Evolutionary conservation across 2,329 filamentous ascomycete genomes (phyloP).

Genomic region (Penicillium expansum): DNA sequence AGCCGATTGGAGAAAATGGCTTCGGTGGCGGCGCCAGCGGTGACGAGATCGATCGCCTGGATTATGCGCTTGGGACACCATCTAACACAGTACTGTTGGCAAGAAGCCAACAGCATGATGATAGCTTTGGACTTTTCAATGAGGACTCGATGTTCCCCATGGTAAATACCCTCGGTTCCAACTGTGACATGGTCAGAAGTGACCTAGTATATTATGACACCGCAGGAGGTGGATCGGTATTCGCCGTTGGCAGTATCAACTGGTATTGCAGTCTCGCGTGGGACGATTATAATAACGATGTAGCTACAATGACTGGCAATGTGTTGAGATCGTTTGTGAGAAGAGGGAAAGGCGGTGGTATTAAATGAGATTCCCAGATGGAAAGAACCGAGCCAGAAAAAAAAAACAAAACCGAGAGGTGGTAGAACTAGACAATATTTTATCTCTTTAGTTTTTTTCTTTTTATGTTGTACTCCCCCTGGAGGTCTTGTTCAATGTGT

Average conservation of each 20-base stretch:
- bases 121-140: not conserved
- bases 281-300: not conserved
- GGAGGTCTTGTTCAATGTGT: too few species aligned
- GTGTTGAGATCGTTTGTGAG: not conserved
- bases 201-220: not conserved
- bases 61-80: conserved; percentile 32
- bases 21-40: conserved; percentile 35
- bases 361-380: not conserved
- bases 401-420: too few species aligned
- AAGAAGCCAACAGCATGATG: not conserved
- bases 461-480: too few species aligned
- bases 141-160: conserved; percentile 1
- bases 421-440: too few species aligned
- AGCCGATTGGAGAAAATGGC: conserved; percentile 13
- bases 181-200: not conserved
- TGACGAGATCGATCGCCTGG: conserved; percentile 40
- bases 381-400: not conserved
- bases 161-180: not conserved
- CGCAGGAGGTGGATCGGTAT: not conserved
- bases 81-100: conserved; percentile 24
- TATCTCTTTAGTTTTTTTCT: too few species aligned
- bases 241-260: not conserved
- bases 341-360: not conserved
- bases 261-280: not conserved
- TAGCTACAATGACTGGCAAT: not conserved